phyloP scores from a whole-genome alignment of 352 stramenopile species.

The Phytophthora palmivora region DNA sequence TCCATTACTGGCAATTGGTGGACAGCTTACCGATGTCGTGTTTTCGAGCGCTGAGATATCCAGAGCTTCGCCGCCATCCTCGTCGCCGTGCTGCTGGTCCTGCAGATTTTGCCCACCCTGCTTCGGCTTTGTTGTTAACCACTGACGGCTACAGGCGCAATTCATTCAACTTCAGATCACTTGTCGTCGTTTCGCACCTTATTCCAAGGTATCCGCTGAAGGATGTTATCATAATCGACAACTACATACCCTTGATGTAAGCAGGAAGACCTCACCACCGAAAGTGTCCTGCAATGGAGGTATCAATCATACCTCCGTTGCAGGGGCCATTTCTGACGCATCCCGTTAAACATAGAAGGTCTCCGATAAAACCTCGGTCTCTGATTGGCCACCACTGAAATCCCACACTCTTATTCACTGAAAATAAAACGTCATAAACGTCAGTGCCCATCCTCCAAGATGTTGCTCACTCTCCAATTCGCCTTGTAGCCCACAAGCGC shows the following conservation, averaged over 20 bases:
- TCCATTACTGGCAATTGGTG: slow-evolving; percentile 13
- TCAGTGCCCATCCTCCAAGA: slow-evolving; percentile 14
- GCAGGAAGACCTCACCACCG: too few relatives aligned
- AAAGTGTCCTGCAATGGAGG: slow-evolving; percentile 11
- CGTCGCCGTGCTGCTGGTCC: too few relatives aligned
- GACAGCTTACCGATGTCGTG: background rate
- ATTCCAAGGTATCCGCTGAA: too few relatives aligned
- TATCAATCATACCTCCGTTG: slow-evolving; percentile 2
- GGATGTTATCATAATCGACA: too few relatives aligned
- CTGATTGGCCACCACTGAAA: slow-evolving; percentile 1
- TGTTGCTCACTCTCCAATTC: slow-evolving; percentile 24
- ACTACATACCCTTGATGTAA: too few relatives aligned
- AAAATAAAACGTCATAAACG: slow-evolving; percentile 23
- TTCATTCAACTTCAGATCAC: too few relatives aligned
- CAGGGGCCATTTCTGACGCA: background rate
- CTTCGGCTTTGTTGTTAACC: too few relatives aligned
- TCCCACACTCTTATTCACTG: slow-evolving; percentile 19
- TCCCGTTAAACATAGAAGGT: slow-evolving; percentile 8
- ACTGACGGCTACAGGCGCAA: too few relatives aligned
- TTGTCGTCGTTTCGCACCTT: too few relatives aligned
- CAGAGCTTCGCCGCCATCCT: too few relatives aligned
- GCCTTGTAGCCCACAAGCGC: background rate
- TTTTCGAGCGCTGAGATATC: background rate
- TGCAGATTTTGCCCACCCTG: too few relatives aligned
- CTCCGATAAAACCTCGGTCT: background rate